Conservation (phyloP, 2,329 filamentous ascomycete genomes). For the Myrmaecium sp. region DNA sequence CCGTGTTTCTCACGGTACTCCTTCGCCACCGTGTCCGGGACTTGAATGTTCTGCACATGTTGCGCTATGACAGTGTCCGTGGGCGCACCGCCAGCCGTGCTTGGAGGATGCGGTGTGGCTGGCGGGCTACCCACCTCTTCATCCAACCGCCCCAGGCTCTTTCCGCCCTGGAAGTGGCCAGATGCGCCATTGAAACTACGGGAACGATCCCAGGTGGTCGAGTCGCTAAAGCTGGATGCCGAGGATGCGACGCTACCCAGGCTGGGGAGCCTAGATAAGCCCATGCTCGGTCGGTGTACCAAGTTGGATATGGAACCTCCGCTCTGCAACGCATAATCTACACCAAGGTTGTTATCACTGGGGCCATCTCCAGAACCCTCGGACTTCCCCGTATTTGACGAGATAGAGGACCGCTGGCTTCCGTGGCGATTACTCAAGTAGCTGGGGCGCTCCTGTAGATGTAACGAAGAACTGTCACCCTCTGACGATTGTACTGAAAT, state of each 20-base stretch:
- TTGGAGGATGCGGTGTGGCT: slow-evolving; percentile 51
- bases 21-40: slow-evolving; percentile 72
- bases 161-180: slow-evolving; percentile 26
- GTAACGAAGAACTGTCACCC: background rate
- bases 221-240: slow-evolving; percentile 36
- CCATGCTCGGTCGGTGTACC: slow-evolving; percentile 31
- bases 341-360: slow-evolving; percentile 60
- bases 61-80: slow-evolving; percentile 81
- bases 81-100: slow-evolving; percentile 37
- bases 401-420: slow-evolving; percentile 41
- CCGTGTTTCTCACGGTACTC: slow-evolving; percentile 68
- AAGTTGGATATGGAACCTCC: slow-evolving; percentile 50
- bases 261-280: slow-evolving; percentile 61
- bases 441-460: slow-evolving; percentile 30
- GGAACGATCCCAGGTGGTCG: slow-evolving; percentile 24
- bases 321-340: slow-evolving; percentile 69
- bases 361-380: slow-evolving; percentile 41
- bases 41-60: slow-evolving; percentile 76
- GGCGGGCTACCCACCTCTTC: slow-evolving; percentile 41
- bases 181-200: slow-evolving; percentile 22
- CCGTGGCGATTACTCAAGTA: slow-evolving; percentile 38
- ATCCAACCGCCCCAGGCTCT: slow-evolving; percentile 38
- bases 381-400: slow-evolving; percentile 36
- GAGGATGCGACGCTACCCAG: slow-evolving; percentile 80
- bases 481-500: background rate